Conservation (phyloP, 345 rosid species). For the Mallotus nudiflorus region DNA sequence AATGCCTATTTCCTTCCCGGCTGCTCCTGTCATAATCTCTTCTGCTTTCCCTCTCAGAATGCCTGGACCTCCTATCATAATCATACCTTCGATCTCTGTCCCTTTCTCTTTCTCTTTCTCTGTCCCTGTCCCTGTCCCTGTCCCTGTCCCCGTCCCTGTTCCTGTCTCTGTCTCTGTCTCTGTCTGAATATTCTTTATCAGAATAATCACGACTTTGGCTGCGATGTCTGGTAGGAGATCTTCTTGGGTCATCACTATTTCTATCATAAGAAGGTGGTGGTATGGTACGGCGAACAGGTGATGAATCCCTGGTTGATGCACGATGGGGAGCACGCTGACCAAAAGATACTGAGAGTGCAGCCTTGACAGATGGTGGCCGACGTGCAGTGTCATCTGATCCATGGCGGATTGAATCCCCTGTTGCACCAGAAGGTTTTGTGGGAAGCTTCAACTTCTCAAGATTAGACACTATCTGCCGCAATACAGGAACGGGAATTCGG, state of each 20-base stretch:
- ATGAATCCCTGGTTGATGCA: conserved; percentile 96
- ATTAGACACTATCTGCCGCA: conserved; percentile 75
- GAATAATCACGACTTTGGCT: conserved; percentile 71
- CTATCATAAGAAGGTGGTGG: conserved; percentile 64
- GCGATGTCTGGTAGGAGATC: conserved; percentile 58
- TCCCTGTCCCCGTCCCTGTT: conserved; percentile 45
- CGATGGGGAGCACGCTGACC: conserved; percentile 99
- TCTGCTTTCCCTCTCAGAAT: conserved; percentile 35
- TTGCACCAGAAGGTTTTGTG: conserved; percentile 76
- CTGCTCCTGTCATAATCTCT: conserved; percentile 52
- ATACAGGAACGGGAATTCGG: conserved; percentile 90
- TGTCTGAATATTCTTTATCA: conserved; percentile 58
- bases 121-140: conserved; percentile 22
- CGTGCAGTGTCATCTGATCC: conserved; percentile 97
- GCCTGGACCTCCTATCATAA: conserved; percentile 25
- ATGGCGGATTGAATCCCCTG: conserved; percentile 68
- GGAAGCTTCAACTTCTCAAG: conserved; percentile 95
- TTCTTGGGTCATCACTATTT: conserved; percentile 45
- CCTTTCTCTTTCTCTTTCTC: conserved; percentile 31
- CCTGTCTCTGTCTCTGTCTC: conserved; percentile 42
- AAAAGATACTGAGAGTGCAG: conserved; percentile 97
- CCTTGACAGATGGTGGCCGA: conserved; percentile 98
- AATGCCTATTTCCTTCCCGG: conserved; percentile 37
- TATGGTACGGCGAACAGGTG: conserved; percentile 84
- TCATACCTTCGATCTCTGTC: conserved; percentile 26